phyloP scores from a whole-genome alignment of 140 eudicot species.

The Anethum foeniculum region DNA sequence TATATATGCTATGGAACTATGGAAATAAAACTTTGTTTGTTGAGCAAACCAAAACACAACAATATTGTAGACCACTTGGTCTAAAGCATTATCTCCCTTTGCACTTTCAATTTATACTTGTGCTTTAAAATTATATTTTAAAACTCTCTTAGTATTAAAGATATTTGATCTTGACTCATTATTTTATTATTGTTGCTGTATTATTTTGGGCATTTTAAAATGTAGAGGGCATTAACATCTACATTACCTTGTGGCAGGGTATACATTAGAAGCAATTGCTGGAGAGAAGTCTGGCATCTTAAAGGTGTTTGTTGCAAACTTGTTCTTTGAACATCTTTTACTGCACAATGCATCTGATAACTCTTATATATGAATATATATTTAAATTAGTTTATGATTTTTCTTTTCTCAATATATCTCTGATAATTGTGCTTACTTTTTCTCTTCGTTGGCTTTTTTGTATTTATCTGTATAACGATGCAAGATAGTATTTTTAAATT shows the following conservation, averaged over 20 bases:
- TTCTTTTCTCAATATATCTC: not conserved
- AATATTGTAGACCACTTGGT: not conserved
- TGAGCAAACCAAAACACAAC: not conserved
- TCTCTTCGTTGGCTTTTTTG: not conserved
- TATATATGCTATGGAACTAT: not conserved
- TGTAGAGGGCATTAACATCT: not conserved
- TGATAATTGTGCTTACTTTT: not conserved
- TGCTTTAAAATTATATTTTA: not conserved
- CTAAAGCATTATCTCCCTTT: not conserved
- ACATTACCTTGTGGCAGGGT: slow-evolving; percentile 33
- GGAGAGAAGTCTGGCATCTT: slow-evolving; percentile 95
- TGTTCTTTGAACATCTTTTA: not conserved
- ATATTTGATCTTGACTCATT: not conserved
- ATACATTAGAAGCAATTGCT: slow-evolving; percentile 86
- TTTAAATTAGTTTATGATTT: not conserved
- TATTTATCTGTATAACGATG: not conserved
- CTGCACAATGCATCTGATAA: not conserved
- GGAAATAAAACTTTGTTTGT: not conserved
- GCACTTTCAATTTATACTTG: not conserved
- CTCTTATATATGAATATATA: not conserved
- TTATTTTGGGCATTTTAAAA: slow-evolving; percentile 1
- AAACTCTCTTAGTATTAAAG: not conserved
- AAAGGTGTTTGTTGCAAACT: slow-evolving; percentile 42
- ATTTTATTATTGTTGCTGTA: not conserved
- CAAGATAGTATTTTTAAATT: not conserved